Base-by-base conservation (phyloP, 495 filamentous ascomycete species). In the Neurospora sp. region DNA sequence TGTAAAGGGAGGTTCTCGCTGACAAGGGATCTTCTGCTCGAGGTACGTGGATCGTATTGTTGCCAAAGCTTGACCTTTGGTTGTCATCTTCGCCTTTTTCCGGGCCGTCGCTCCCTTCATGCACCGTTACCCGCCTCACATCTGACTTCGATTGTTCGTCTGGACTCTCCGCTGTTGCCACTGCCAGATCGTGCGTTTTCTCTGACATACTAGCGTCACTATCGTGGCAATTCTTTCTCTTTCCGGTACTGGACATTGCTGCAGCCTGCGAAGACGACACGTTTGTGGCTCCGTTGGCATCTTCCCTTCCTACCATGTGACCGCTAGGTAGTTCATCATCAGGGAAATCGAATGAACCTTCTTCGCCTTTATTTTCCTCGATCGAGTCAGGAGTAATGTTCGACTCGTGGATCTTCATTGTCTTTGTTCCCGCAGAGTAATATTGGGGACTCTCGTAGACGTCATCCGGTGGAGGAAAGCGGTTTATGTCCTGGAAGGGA, bases 401-500 rank as follows among this genome's bases (percentile, higher is more conserved):
- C 27, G 27, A 44, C 27, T 35, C 72, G 27, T 39, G 74, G 14
- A 5, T 20, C 41, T 35, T 70, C 6, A 1, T 69, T 22, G 27
- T 12, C 37, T 59, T 53, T 59, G 20, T 74, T 68, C 20, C 53
- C 22, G n/a, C 22, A 74, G 69, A 46, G 40, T 14, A 7, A 71
- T 11, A n/a, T 16, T 71, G 41, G 10, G 70, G 20, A 35, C 41
- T 27, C 27, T 71, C 42, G 16, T 59, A 35, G n/a, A 9, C 12
- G 27, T 35, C 70, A 11, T 44, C 70, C 20, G 14, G 20, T n/a
- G 71, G 31, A 72, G 71, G 37, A 71, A 38, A 44, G 42, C 44
- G 70, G 42, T 59, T 66, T 27, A 27, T 40, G 0, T 48, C 40
- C 20, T 68, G 53, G 53, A 83, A 76, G 35, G 72, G 75, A 12